These are phyloP conservation scores for Calcarisporium arbuscula DNA, from an alignment of 2,329 filamentous ascomycete species.

Conservation along the genomic window DNA sequence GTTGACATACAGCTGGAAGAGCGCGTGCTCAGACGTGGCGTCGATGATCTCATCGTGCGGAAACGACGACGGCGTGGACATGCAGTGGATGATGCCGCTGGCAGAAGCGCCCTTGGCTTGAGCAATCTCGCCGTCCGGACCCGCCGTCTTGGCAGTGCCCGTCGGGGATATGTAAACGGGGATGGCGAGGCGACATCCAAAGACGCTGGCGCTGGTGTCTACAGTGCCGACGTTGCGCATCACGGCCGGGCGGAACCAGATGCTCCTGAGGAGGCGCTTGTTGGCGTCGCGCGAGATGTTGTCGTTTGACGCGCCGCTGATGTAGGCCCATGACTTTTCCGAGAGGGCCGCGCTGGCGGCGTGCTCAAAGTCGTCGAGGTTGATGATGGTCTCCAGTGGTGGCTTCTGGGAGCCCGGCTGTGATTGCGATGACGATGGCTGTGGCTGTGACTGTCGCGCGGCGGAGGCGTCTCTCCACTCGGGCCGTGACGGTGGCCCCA, in stretches of 20 bases:
- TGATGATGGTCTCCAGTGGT: slow-evolving; percentile 15
- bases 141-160: slow-evolving; percentile 11
- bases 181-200: slow-evolving; percentile 14
- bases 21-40: slow-evolving; percentile 17
- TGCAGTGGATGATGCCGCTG: slow-evolving; percentile 53
- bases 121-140: slow-evolving; percentile 14
- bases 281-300: slow-evolving; percentile 17
- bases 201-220: slow-evolving; percentile 10
- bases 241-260: slow-evolving; percentile 19
- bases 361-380: slow-evolving; percentile 18
- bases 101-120: slow-evolving; percentile 14
- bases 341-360: slow-evolving; percentile 9
- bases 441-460: no score
- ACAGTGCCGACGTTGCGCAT: slow-evolving; percentile 16
- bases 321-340: slow-evolving; percentile 17
- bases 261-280: slow-evolving; percentile 7
- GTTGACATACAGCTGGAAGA: slow-evolving; percentile 60
- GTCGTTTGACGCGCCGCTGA: slow-evolving; percentile 18
- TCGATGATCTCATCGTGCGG: slow-evolving; percentile 46
- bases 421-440: not conserved
- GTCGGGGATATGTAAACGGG: slow-evolving; percentile 17
- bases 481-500: slow-evolving; percentile 2
- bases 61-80: slow-evolving; percentile 57
- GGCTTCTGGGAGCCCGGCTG: slow-evolving; percentile 3
- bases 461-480: no score